These are phyloP conservation scores for Glycine soja DNA, from an alignment of 306 rosid species.

Conservation along the genomic window DNA sequence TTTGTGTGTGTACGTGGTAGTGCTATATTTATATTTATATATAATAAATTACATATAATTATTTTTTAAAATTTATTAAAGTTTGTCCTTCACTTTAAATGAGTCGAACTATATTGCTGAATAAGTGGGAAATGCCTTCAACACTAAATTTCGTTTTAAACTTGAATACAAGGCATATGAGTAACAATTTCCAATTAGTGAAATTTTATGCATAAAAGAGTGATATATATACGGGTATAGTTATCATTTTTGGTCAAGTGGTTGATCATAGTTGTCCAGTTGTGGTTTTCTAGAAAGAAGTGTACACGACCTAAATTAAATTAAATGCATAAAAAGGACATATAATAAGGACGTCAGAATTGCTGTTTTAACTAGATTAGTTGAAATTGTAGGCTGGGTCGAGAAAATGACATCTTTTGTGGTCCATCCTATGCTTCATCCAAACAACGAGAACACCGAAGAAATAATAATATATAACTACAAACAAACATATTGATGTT, in stretches of 20 bases:
- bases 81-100: not conserved
- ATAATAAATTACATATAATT: no score
- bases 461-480: not conserved
- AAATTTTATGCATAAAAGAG: not conserved
- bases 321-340: slow-evolving; percentile 3
- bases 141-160: not conserved
- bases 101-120: not conserved
- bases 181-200: not conserved
- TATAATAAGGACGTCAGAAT: slow-evolving; percentile 9
- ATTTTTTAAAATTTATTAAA: not conserved
- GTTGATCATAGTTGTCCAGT: not conserved
- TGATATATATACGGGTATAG: not conserved
- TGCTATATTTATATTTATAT: no score
- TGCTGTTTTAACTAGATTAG: not conserved
- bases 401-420: slow-evolving; percentile 13
- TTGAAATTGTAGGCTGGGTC: not conserved
- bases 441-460: not conserved
- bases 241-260: not conserved
- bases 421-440: not conserved
- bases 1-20: not conserved
- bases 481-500: not conserved
- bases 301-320: not conserved
- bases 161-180: no score
- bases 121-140: not conserved
- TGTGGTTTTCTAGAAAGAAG: not conserved